A percentile compares a stretch with the other conserved stretches of the same genome.
These are phyloP conservation scores for Cladorrhinum samala DNA, from an alignment of 495 filamentous ascomycete species.

Conservation along the genomic window DNA sequence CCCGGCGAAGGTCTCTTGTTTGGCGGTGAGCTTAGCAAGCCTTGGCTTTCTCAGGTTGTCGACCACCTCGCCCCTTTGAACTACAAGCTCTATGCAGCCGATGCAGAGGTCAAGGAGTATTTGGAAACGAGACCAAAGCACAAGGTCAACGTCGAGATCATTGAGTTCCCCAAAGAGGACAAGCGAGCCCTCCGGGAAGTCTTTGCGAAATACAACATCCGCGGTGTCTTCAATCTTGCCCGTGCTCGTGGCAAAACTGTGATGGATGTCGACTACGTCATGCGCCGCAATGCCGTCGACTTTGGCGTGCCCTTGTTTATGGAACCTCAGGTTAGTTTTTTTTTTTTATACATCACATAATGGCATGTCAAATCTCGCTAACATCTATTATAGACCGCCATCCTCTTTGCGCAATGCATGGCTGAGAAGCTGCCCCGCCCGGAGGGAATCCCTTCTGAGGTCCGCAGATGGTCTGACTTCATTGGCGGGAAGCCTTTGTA, in stretches of 20 bases:
- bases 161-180: slow-evolving; percentile 95
- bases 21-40: slow-evolving; percentile 70
- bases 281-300: slow-evolving; percentile 96
- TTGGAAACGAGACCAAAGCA: slow-evolving; percentile 65
- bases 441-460: slow-evolving; percentile 80
- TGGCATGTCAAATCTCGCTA: slow-evolving; percentile 5
- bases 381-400: slow-evolving; percentile 62
- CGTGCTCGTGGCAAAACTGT: slow-evolving; percentile 74
- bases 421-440: slow-evolving; percentile 82
- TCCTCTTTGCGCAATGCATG: slow-evolving; percentile 95
- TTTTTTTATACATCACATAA: background rate
- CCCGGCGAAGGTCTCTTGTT: slow-evolving; percentile 91
- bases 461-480: slow-evolving; percentile 90
- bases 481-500: slow-evolving; percentile 87
- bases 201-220: slow-evolving; percentile 94
- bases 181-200: slow-evolving; percentile 93
- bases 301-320: slow-evolving; percentile 97
- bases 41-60: slow-evolving; percentile 63
- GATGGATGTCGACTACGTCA: slow-evolving; percentile 93
- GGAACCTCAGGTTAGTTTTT: slow-evolving; percentile 84
- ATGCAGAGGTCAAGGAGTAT: slow-evolving; percentile 69
- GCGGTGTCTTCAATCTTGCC: slow-evolving; percentile 93
- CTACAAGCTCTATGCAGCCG: slow-evolving; percentile 90
- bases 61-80: slow-evolving; percentile 80
- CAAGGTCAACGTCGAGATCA: slow-evolving; percentile 71